phyloP scores from a whole-genome alignment of 2,329 filamentous ascomycete species.

The Dendrostoma leiphaemia region DNA sequence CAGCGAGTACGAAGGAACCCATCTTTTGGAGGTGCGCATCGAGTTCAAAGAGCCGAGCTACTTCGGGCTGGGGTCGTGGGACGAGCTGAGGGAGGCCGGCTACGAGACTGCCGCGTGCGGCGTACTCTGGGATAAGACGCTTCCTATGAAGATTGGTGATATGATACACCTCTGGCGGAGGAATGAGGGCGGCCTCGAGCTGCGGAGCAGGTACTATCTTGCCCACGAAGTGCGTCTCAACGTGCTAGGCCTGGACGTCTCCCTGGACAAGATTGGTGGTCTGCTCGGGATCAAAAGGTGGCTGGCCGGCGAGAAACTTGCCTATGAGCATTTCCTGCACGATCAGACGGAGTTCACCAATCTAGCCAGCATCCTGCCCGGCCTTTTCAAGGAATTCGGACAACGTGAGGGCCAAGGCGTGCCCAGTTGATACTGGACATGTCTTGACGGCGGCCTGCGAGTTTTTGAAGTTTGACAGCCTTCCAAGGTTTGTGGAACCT shows the following conservation, averaged over 20 bases:
- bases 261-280: constrained; percentile 7
- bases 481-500: too few relatives aligned
- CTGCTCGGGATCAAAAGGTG: constrained; percentile 13
- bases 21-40: constrained; percentile 12
- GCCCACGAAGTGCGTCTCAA: constrained; percentile 15
- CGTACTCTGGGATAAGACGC: constrained; percentile 13
- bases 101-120: constrained; percentile 16
- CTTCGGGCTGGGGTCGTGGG: constrained; percentile 14
- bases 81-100: constrained; percentile 6
- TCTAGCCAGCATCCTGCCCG: constrained; percentile 16
- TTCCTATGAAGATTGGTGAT: constrained; percentile 19
- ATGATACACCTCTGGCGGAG: constrained; percentile 19
- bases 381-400: constrained; percentile 6
- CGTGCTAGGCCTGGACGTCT: constrained; percentile 5
- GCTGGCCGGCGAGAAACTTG: constrained; percentile 11
- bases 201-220: constrained; percentile 20
- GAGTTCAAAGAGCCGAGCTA: constrained; percentile 16
- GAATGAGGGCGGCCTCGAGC: constrained; percentile 7
- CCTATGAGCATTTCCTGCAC: constrained; percentile 18
- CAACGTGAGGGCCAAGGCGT: not conserved
- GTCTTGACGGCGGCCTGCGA: not conserved
- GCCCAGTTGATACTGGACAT: not conserved
- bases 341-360: constrained; percentile 21
- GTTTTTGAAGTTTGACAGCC: not conserved
- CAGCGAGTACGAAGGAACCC: constrained; percentile 14